Conservation (phyloP, 176 grass and related monocot species). For the Aegilops speltoides region DNA sequence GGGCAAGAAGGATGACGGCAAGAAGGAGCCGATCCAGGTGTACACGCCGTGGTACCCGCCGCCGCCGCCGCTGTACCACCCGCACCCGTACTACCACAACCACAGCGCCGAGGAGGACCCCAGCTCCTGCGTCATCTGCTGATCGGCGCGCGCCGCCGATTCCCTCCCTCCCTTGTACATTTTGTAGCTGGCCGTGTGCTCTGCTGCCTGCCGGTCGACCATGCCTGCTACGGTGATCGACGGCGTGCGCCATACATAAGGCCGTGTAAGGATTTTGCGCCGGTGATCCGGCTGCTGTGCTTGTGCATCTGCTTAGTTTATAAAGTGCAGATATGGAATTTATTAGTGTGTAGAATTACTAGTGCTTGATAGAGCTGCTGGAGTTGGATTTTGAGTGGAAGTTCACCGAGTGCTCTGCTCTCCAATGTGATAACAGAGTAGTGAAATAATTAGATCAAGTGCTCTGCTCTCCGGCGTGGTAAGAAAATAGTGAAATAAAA, state of each 20-base stretch:
- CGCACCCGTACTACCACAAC: slow-evolving; percentile 28
- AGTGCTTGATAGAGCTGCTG: background rate
- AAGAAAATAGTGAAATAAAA: too few species aligned
- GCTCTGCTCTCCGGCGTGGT: too few species aligned
- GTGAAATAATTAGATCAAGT: too few species aligned
- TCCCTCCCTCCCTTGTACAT: slow-evolving; percentile 18
- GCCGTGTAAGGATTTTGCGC: too few species aligned
- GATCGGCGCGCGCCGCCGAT: background rate
- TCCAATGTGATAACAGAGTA: too few species aligned
- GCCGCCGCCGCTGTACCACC: background rate
- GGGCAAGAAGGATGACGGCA: slow-evolving; percentile 11
- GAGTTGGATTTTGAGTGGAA: background rate
- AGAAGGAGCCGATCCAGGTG: background rate
- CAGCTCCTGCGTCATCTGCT: slow-evolving; percentile 72
- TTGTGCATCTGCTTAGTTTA: too few species aligned
- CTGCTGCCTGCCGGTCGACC: background rate
- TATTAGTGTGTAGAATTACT: background rate
- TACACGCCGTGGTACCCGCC: slow-evolving; percentile 9
- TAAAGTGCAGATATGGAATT: too few species aligned
- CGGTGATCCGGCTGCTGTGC: too few species aligned
- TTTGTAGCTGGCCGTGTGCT: background rate
- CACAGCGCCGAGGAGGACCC: slow-evolving; percentile 73
- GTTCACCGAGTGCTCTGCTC: too few species aligned
- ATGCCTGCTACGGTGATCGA: background rate
- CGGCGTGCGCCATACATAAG: background rate